These are phyloP conservation scores for Polyporus arcularius DNA, from an alignment of 768 basidiomycete genomes.

Conservation along the genomic window DNA sequence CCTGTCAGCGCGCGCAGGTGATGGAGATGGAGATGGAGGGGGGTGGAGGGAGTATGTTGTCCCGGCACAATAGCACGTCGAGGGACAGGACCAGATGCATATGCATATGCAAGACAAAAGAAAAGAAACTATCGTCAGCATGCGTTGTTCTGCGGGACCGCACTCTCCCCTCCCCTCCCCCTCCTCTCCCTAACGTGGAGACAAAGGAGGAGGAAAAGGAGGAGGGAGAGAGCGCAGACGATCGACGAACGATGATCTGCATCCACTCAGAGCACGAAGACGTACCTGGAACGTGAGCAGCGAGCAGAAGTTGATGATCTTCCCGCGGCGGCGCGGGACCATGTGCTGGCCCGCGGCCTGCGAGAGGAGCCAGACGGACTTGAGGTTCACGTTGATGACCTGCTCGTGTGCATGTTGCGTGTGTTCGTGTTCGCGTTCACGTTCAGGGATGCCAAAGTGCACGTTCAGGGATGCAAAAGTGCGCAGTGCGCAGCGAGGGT, in stretches of 20 bases:
- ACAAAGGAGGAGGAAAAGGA: background rate
- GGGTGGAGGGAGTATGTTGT: too few relatives aligned
- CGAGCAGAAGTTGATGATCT: conserved; percentile 70
- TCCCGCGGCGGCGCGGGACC: conserved; percentile 70
- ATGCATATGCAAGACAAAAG: background rate
- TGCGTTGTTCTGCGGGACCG: background rate
- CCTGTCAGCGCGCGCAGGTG: conserved; percentile 33
- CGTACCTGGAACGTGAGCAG: conserved; percentile 42
- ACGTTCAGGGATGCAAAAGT: too few relatives aligned
- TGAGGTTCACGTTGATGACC: conserved; percentile 88
- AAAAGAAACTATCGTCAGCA: background rate
- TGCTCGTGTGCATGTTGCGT: conserved; percentile 28
- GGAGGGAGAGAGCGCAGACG: background rate
- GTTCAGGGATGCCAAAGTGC: too few relatives aligned
- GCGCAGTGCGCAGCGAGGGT: too few relatives aligned
- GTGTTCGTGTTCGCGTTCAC: too few relatives aligned
- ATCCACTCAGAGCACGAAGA: background rate
- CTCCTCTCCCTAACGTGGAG: too few relatives aligned
- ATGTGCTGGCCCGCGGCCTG: conserved; percentile 90
- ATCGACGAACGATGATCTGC: background rate
- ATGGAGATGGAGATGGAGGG: too few relatives aligned
- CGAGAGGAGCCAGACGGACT: conserved; percentile 80
- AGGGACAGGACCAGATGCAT: background rate
- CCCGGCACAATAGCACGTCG: background rate
- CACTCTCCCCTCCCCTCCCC: background rate